A percentile compares a stretch with the other conserved stretches of the same genome.
phyloP scores from a whole-genome alignment of 768 basidiomycete species.

The Pleurotus ostreatus region DNA sequence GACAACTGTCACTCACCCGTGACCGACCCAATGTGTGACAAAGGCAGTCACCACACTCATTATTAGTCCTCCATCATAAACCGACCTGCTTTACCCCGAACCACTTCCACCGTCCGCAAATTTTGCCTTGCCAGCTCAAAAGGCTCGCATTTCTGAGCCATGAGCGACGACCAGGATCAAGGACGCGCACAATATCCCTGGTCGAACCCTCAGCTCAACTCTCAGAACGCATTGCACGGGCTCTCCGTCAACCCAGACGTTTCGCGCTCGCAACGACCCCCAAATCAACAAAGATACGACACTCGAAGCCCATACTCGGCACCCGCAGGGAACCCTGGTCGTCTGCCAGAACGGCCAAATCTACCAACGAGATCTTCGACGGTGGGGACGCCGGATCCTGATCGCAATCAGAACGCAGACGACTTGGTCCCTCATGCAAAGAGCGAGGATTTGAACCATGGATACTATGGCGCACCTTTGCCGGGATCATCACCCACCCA shows the following conservation, averaged over 20 bases:
- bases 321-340: slow-evolving; percentile 29
- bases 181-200: slow-evolving; percentile 29
- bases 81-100: slow-evolving; percentile 3
- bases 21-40: neutral
- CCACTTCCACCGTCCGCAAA: slow-evolving; percentile 1
- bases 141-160: slow-evolving; percentile 14
- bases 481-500: slow-evolving; percentile 36
- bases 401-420: slow-evolving; percentile 39
- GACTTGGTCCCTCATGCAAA: slow-evolving; percentile 45
- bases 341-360: slow-evolving; percentile 47
- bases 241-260: slow-evolving; percentile 22
- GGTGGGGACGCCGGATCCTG: slow-evolving; percentile 48
- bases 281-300: slow-evolving; percentile 12
- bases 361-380: slow-evolving; percentile 67
- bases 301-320: slow-evolving; percentile 28
- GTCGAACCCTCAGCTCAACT: slow-evolving; percentile 23
- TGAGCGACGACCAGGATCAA: slow-evolving; percentile 36
- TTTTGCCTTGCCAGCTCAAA: neutral
- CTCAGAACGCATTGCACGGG: slow-evolving; percentile 15
- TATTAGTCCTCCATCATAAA: slow-evolving; percentile 4
- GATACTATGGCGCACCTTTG: slow-evolving; percentile 19
- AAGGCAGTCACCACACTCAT: slow-evolving; percentile 1
- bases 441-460: slow-evolving; percentile 73
- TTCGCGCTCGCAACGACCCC: slow-evolving; percentile 15
- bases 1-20: neutral